Base-by-base conservation (phyloP, 192 early-diverging fungal genomes). In the Coemansia sp. region DNA sequence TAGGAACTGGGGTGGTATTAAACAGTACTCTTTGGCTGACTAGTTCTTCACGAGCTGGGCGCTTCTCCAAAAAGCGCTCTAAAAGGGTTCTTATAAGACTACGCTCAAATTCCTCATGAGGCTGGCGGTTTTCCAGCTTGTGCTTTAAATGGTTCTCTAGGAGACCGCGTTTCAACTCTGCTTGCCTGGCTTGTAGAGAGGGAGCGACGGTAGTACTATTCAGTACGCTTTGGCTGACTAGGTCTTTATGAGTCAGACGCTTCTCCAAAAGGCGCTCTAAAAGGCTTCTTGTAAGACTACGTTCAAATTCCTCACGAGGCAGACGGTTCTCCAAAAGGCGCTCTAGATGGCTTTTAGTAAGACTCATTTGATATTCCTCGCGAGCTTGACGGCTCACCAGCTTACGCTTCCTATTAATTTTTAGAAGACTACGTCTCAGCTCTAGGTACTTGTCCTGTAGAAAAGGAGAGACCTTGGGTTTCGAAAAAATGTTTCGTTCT, bases 1-100 rank as follows among this genome's bases (percentile, higher is more conserved):
- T 27, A 27, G 27, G 27, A 27, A 27, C 27, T 27, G 27, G 27
- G 27, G 27, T 27, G 27, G 27, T 68, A 6, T 74, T 78, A 67
- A 85, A 83, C 44, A 91, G 78, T 19, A 91, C 87, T 46, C 88
- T 85, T 64, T 75, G 82, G 11, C 83, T 75, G 22, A 84, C 77
- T 9, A 90, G 83, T 50, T 85, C 83, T 24, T 79, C 73, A 13
- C 69, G 70, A 8, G 78, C 75, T 39, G 88, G 87, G 36, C 88
- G 62, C 34, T 29, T 64, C 36, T 7, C 41, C 62, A n/a, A 27
- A 9, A 64, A 38, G 19, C 19, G 17, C 9, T 38, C 41, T 42
- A 46, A 5, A 19, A 20, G 15, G n/a, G n/a, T 19, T 8, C 7
- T 19, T 19, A n/a, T 6, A 19, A n/a, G n/a, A 19, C 45, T 17